phyloP scores from a whole-genome alignment of 768 basidiomycete genomes.

The Trametes sanguinea region DNA sequence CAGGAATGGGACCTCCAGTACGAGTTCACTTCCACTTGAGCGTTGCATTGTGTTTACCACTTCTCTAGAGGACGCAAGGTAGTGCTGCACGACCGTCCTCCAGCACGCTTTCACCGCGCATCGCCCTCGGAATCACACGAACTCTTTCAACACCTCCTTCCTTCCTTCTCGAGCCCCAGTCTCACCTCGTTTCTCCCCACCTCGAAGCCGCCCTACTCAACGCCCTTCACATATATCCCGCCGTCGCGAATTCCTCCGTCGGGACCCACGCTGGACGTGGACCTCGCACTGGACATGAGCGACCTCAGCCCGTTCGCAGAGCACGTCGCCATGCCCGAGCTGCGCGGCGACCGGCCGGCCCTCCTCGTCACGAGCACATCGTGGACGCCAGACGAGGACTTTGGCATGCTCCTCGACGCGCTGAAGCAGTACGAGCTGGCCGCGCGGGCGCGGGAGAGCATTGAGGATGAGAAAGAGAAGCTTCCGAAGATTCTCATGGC shows the following conservation, averaged over 20 bases:
- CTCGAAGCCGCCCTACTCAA: constrained; percentile 56
- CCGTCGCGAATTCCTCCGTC: constrained; percentile 22
- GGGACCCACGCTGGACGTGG: neutral
- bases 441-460: constrained; percentile 40
- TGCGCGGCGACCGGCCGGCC: constrained; percentile 77
- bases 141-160: constrained; percentile 54
- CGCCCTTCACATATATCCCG: constrained; percentile 57
- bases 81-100: constrained; percentile 89
- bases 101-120: constrained; percentile 75
- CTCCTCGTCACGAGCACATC: constrained; percentile 90
- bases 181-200: constrained; percentile 55
- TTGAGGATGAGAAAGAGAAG: neutral
- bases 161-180: constrained; percentile 52
- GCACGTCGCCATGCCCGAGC: constrained; percentile 41
- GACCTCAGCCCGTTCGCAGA: constrained; percentile 22
- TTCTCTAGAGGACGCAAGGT: constrained; percentile 67
- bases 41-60: constrained; percentile 2
- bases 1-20: constrained; percentile 78
- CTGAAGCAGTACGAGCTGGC: constrained; percentile 67
- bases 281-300: neutral
- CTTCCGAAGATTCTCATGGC: constrained; percentile 82
- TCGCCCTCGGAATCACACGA: constrained; percentile 75
- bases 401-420: constrained; percentile 78
- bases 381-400: constrained; percentile 98
- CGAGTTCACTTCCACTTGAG: constrained; percentile 27